A percentile compares a stretch with the other conserved stretches of the same genome.
These are phyloP conservation scores for Umbilicaria muhlenbergii DNA, from an alignment of 495 filamentous ascomycete genomes.

Conservation along the genomic window DNA sequence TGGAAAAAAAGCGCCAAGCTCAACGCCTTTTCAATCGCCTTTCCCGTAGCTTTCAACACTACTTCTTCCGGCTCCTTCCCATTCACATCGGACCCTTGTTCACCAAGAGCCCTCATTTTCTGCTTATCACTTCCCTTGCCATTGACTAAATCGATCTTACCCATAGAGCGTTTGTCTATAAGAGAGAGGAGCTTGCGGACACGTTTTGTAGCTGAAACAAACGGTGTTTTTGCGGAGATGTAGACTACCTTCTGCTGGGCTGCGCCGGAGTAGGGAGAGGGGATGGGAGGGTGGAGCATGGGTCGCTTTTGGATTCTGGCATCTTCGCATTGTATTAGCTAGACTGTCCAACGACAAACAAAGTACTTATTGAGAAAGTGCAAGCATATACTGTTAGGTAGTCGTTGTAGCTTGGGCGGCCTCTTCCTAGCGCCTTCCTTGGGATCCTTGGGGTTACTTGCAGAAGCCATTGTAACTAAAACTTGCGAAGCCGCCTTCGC, in stretches of 20 bases:
- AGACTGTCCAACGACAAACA: no score
- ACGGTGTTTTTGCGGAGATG: conserved; percentile 55
- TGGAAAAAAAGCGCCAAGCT: conserved; percentile 48
- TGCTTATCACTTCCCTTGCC: conserved; percentile 15
- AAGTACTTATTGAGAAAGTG: no score
- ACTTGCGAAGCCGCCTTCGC: no score
- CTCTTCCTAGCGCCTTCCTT: no score
- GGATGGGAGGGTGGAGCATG: conserved; percentile 50
- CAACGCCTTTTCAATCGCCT: conserved; percentile 59
- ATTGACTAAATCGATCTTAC: conserved; percentile 21
- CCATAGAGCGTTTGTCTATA: conserved; percentile 42
- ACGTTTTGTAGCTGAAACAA: conserved; percentile 72
- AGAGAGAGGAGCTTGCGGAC: conserved; percentile 54
- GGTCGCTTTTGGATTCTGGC: conserved; percentile 47
- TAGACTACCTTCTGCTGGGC: conserved; percentile 54
- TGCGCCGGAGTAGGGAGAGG: conserved; percentile 37
- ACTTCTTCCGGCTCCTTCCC: conserved; percentile 38
- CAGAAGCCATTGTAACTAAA: no score
- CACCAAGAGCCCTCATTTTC: conserved; percentile 9
- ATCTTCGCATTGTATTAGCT: conserved; percentile 13
- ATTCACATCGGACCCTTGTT: neutral
- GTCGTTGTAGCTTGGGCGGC: no score
- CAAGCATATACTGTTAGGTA: no score
- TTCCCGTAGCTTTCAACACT: conserved; percentile 60
- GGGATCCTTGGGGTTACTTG: no score